phyloP scores from a whole-genome alignment of 2,329 filamentous ascomycete species.

The Ascochyta viciae-villosae region DNA sequence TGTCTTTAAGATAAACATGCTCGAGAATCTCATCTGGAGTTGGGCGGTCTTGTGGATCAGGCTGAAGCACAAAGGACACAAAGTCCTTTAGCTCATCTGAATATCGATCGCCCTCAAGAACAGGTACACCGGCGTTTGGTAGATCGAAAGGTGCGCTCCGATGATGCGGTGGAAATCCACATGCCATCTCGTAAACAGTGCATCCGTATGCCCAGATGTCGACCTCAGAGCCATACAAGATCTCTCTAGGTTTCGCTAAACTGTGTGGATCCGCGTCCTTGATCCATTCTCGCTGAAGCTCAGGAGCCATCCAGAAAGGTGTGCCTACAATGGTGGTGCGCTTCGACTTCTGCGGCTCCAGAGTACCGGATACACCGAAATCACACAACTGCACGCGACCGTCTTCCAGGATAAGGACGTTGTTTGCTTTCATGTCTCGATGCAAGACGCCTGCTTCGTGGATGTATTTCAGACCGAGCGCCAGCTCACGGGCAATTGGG shows the following conservation, averaged over 20 bases:
- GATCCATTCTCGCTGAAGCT: constrained; percentile 63
- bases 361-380: constrained; percentile 81
- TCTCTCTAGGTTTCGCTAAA: constrained; percentile 57
- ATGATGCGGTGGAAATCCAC: constrained; percentile 75
- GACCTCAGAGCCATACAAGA: constrained; percentile 57
- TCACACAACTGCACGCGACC: constrained; percentile 83
- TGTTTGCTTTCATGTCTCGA: constrained; percentile 73
- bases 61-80: constrained; percentile 75
- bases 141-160: constrained; percentile 38
- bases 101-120: constrained; percentile 74
- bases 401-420: constrained; percentile 79
- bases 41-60: constrained; percentile 72
- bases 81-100: constrained; percentile 73
- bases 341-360: constrained; percentile 78
- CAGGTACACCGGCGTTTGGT: constrained; percentile 62
- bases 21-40: constrained; percentile 72
- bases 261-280: constrained; percentile 66
- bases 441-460: constrained; percentile 72
- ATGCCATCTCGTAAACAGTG: constrained; percentile 81
- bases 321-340: constrained; percentile 83
- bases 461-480: constrained; percentile 66
- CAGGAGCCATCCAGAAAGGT: constrained; percentile 86
- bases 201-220: constrained; percentile 89
- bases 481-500: constrained; percentile 69
- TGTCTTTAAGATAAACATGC: constrained; percentile 73